Evolutionary conservation across 768 basidiomycete species (phyloP).

Genomic region (Pulveroboletus sp.): DNA sequence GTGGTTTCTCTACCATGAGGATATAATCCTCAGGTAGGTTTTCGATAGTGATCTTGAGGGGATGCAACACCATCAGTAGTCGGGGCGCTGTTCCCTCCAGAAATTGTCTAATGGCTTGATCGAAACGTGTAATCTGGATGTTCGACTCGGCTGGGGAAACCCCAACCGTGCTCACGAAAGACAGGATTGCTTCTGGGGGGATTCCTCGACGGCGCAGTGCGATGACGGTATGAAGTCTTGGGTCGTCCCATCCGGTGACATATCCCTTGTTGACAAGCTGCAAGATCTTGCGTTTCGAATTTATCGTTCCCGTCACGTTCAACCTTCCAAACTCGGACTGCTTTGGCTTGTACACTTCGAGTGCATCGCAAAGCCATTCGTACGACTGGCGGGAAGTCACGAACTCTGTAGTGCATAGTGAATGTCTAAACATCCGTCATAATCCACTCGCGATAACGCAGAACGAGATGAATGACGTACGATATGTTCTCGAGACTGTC

Average conservation of each 20-base stretch:
- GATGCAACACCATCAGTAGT: constrained; percentile 85
- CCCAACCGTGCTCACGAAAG: constrained; percentile 91
- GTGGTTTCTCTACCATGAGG: constrained; percentile 78
- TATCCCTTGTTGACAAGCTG: constrained; percentile 79
- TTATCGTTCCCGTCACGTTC: constrained; percentile 89
- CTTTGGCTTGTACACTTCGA: constrained; percentile 95
- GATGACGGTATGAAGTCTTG: constrained; percentile 93
- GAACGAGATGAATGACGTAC: constrained; percentile 46
- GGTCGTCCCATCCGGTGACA: constrained; percentile 95
- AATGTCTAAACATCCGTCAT: constrained; percentile 58
- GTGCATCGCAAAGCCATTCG: constrained; percentile 97
- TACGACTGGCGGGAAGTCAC: constrained; percentile 94
- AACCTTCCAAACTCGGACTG: constrained; percentile 97
- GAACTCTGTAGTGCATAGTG: constrained; percentile 94
- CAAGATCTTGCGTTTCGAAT: constrained; percentile 93
- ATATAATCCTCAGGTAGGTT: constrained; percentile 86
- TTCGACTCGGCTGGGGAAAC: constrained; percentile 82
- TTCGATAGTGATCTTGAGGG: constrained; percentile 87
- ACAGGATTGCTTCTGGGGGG: constrained; percentile 92
- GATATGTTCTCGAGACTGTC: constrained; percentile 99
- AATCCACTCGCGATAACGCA: not conserved
- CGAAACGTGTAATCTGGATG: constrained; percentile 86
- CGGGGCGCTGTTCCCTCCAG: constrained; percentile 86
- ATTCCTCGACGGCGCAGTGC: constrained; percentile 92
- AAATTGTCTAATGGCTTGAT: constrained; percentile 82